Percentiles rank a stretch among this genome's conserved stretches.
Evolutionary conservation across 2,329 filamentous ascomycete genomes (phyloP).

Genomic region (Pseudocercospora fijiensis): DNA sequence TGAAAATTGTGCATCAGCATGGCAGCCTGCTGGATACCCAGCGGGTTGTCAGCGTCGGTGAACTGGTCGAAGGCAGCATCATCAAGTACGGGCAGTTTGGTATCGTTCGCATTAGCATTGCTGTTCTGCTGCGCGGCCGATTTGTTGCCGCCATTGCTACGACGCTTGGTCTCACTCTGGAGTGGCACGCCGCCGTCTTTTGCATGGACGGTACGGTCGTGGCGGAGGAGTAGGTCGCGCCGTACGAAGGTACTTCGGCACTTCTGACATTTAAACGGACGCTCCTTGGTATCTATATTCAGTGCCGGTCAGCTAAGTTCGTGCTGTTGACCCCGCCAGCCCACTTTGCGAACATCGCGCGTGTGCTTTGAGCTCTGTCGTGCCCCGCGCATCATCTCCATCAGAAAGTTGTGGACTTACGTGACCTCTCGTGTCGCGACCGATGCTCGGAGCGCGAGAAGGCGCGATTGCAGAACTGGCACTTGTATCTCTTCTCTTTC

Average conservation of each 20-base stretch:
- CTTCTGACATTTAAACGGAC: constrained; percentile 98
- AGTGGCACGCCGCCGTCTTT: constrained; percentile 94
- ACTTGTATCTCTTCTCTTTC: constrained; percentile 95
- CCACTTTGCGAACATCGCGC: constrained; percentile 23
- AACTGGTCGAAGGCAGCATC: constrained; percentile 86
- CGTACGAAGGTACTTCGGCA: constrained; percentile 98
- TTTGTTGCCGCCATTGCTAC: constrained; percentile 42
- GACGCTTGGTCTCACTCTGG: constrained; percentile 90
- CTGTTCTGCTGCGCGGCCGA: constrained; percentile 12
- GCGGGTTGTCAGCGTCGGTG: constrained; percentile 85
- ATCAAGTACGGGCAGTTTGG: constrained; percentile 78
- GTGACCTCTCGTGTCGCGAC: constrained; percentile 93
- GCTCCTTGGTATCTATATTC: constrained; percentile 85
- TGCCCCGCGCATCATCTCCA: constrained; percentile 21
- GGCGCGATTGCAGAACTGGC: constrained; percentile 64
- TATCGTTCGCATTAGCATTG: constrained; percentile 55
- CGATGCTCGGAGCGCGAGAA: constrained; percentile 97
- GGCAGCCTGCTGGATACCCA: constrained; percentile 94
- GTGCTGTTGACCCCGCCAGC: constrained; percentile 28
- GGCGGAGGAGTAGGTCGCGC: constrained; percentile 90
- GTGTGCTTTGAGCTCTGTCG: constrained; percentile 19
- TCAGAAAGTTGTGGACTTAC: constrained; percentile 62
- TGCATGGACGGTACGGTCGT: constrained; percentile 97
- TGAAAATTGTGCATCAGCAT: constrained; percentile 99
- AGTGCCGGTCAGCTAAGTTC: constrained; percentile 16